These are phyloP conservation scores for Mercurialis annua DNA, from an alignment of 345 rosid genomes.

Conservation along the genomic window DNA sequence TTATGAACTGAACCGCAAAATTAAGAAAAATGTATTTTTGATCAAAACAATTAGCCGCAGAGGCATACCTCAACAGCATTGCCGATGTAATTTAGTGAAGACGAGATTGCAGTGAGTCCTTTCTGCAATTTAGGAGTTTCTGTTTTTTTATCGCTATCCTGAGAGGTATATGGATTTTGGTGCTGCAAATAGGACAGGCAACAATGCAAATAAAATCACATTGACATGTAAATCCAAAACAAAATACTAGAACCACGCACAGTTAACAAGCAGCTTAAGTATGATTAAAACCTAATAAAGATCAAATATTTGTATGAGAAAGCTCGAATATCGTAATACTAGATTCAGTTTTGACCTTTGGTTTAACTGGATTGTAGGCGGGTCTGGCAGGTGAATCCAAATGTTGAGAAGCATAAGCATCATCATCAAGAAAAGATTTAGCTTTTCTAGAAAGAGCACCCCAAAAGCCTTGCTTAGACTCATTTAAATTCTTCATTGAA, in stretches of 20 bases:
- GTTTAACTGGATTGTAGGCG: background rate
- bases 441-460: conserved; percentile 30
- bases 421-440: conserved; percentile 31
- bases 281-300: background rate
- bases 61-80: conserved; percentile 33
- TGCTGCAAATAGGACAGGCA: conserved; percentile 26
- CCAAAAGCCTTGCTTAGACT: conserved; percentile 44
- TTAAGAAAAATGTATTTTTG: background rate
- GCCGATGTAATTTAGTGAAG: conserved; percentile 28
- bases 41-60: background rate
- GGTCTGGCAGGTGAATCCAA: background rate
- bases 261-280: background rate
- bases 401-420: conserved; percentile 7
- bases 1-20: background rate
- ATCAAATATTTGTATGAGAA: background rate
- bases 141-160: conserved; percentile 17
- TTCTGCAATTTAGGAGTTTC: conserved; percentile 22
- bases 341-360: conserved; percentile 12
- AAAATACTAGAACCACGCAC: background rate
- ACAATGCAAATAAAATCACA: background rate
- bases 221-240: background rate
- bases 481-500: conserved; percentile 37
- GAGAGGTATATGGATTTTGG: conserved; percentile 27
- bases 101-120: conserved; percentile 30
- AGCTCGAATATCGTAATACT: background rate